phyloP scores from a whole-genome alignment of 1,284 basidiomycete genomes.

The Phellinidium pouzarii region DNA sequence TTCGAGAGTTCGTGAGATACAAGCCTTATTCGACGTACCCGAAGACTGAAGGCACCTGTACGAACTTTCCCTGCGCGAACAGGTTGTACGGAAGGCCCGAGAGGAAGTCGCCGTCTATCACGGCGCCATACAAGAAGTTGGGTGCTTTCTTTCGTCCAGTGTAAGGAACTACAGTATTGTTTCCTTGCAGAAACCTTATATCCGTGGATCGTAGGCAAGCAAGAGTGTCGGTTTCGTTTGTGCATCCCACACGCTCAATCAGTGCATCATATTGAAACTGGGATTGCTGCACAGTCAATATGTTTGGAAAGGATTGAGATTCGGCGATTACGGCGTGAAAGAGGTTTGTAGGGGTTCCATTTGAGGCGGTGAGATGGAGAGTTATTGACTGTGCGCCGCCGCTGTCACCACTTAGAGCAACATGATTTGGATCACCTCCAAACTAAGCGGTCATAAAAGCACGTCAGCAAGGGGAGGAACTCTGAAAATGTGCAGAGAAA shows the following conservation, averaged over 20 bases:
- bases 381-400: constrained; percentile 52
- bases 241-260: constrained; percentile 19
- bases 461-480: no score
- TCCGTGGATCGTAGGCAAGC: constrained; percentile 19
- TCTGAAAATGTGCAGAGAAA: constrained; percentile 32
- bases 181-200: constrained; percentile 18
- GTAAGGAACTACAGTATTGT: constrained; percentile 19
- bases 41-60: constrained; percentile 22
- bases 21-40: constrained; percentile 19
- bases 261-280: constrained; percentile 22
- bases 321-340: constrained; percentile 22
- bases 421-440: constrained; percentile 49
- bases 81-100: constrained; percentile 19
- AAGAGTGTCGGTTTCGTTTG: constrained; percentile 16
- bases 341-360: constrained; percentile 29
- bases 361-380: constrained; percentile 50
- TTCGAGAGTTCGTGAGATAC: not conserved
- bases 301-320: constrained; percentile 21
- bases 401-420: constrained; percentile 59
- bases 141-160: constrained; percentile 18
- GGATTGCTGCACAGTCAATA: constrained; percentile 18
- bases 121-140: constrained; percentile 19
- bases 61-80: constrained; percentile 20
- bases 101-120: constrained; percentile 21
- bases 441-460: constrained; percentile 35